phyloP scores from a whole-genome alignment of 2,329 filamentous ascomycete species.

The Clathrospora elynae region DNA sequence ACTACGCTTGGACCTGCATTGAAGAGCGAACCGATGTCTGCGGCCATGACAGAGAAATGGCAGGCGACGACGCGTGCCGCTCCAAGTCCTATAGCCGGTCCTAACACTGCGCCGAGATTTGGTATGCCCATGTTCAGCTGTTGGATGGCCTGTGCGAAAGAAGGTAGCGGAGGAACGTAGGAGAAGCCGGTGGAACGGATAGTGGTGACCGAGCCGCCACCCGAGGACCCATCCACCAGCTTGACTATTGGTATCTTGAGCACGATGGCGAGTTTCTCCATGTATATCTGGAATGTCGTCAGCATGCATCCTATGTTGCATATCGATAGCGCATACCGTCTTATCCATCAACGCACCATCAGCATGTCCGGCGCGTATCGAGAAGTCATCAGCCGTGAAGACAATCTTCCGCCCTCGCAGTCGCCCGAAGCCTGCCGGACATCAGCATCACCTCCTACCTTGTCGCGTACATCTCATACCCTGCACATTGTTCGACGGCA shows the following conservation, averaged over 20 bases:
- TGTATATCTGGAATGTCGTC: constrained; percentile 53
- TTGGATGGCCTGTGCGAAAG: constrained; percentile 59
- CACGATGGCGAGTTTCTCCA: constrained; percentile 65
- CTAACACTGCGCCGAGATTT: constrained; percentile 66
- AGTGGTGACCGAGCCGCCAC: constrained; percentile 66
- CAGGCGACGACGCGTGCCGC: constrained; percentile 65
- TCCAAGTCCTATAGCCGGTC: constrained; percentile 67
- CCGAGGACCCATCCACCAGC: constrained; percentile 67
- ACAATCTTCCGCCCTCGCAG: constrained; percentile 61
- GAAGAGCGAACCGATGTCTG: constrained; percentile 65
- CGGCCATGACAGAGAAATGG: constrained; percentile 70
- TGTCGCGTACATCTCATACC: constrained; percentile 31
- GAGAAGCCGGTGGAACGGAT: constrained; percentile 62
- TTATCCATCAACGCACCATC: constrained; percentile 65
- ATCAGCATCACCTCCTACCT: constrained; percentile 5
- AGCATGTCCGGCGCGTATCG: constrained; percentile 66
- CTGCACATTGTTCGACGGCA: constrained; percentile 67
- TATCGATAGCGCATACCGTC: constrained; percentile 45
- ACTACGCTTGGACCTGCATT: constrained; percentile 69
- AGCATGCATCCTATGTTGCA: constrained; percentile 5
- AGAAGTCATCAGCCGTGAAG: constrained; percentile 69
- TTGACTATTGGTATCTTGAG: constrained; percentile 66
- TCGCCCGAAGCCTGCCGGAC: constrained; percentile 52
- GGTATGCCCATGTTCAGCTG: constrained; percentile 68
- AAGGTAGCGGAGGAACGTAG: constrained; percentile 63